Base-by-base conservation (phyloP, 169 alveolate genomes). In the Sarcocystis neurona region DNA sequence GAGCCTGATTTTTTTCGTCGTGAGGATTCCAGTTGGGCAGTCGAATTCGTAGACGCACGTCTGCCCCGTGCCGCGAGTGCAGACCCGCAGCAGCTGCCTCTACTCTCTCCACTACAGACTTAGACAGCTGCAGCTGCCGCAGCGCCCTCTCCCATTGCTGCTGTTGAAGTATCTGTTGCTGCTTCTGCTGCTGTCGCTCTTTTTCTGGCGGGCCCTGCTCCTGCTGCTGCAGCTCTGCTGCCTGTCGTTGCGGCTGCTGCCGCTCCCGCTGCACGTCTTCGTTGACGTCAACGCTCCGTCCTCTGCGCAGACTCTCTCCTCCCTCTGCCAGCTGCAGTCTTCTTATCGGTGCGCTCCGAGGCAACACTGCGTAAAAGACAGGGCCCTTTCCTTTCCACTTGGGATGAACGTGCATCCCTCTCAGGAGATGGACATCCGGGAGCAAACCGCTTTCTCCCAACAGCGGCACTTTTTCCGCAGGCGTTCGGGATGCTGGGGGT, bases 1-100 rank as follows among this genome's bases (percentile, higher is more conserved):
- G 79, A 10, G 79, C 47, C n/a, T 70, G 79, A 48, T 70, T 70
- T n/a, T 70, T 70, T 6, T 15, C 27, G 79, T 70, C 79, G 79
- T 8, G 39, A 5, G 47, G 79, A 34, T 70, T 70, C 37, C 43
- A 8, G 47, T 70, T 70, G 5, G 53, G 6, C 43, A 70, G 79
- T n/a, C 79, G 43, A 5, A 12, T 27, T 27, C 41, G 39, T 12
- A 10, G 12, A n/a, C n/a, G n/a, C n/a, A n/a, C n/a, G n/a, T n/a
- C n/a, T n/a, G n/a, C n/a, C n/a, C n/a, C n/a, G n/a, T n/a, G n/a
- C n/a, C n/a, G 18, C 48, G 30, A 44, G 48, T 8, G 50, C 27
- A 48, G 43, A 8, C 48, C 79, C 48, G 30, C 27, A n/a, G 10
- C 50, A 8, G 30, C 79, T 70, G 30, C 50, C 27, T 18, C 79